A percentile compares a stretch with the other conserved stretches of the same genome.
These are phyloP conservation scores for Cystobasidium slooffiae DNA, from an alignment of 1,284 basidiomycete genomes.

Conservation along the genomic window DNA sequence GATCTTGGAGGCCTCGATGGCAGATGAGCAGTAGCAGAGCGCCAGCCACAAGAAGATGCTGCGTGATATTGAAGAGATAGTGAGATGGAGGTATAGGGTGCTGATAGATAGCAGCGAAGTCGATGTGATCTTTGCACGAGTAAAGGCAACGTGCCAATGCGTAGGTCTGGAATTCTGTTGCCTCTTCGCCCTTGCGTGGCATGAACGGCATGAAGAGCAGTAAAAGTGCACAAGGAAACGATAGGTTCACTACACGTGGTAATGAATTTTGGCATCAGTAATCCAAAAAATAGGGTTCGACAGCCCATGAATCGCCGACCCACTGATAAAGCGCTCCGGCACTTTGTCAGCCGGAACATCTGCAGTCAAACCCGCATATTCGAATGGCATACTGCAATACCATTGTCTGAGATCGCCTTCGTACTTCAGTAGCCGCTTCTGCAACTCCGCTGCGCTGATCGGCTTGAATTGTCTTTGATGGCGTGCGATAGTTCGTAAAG, in stretches of 20 bases:
- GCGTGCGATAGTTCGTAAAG: slow-evolving; percentile 8
- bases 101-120: slow-evolving; percentile 18
- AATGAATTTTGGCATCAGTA: too few relatives aligned
- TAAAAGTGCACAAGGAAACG: slow-evolving; percentile 20
- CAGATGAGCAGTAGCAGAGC: slow-evolving; percentile 39
- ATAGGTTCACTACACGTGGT: slow-evolving; percentile 14
- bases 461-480: slow-evolving; percentile 28
- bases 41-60: slow-evolving; percentile 39
- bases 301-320: not conserved
- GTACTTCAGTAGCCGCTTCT: slow-evolving; percentile 19
- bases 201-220: slow-evolving; percentile 43
- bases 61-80: slow-evolving; percentile 36
- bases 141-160: slow-evolving; percentile 34
- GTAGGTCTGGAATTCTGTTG: slow-evolving; percentile 31
- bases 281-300: slow-evolving; percentile 4
- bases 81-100: slow-evolving; percentile 25
- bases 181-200: slow-evolving; percentile 19
- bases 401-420: slow-evolving; percentile 20
- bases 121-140: slow-evolving; percentile 37
- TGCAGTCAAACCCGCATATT: not conserved
- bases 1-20: slow-evolving; percentile 26
- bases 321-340: slow-evolving; percentile 20
- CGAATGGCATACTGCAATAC: slow-evolving; percentile 2
- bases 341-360: too few relatives aligned
- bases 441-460: slow-evolving; percentile 25